Conservation (phyloP, 2,329 filamentous ascomycete species). For the Curvularia hawaiiensis region DNA sequence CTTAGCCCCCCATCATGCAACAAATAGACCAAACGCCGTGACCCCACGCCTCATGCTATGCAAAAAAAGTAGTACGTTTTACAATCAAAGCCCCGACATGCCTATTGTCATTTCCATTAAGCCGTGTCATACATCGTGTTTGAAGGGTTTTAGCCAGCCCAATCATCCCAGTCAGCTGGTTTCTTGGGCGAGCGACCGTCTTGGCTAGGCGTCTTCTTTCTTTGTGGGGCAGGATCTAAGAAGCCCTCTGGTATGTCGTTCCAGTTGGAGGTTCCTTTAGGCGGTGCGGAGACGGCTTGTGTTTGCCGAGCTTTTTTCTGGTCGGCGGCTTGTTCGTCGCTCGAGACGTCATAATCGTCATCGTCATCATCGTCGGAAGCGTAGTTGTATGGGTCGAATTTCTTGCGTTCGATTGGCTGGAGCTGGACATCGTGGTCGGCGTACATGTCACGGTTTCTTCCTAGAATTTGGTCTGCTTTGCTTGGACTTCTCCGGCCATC, state of each 20-base stretch:
- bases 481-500: constrained; percentile 46
- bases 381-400: constrained; percentile 45
- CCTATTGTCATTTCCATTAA: constrained; percentile 14
- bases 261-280: constrained; percentile 48
- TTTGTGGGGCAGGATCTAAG: constrained; percentile 34
- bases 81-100: constrained; percentile 15
- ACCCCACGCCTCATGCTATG: constrained; percentile 17
- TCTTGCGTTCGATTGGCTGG: constrained; percentile 47
- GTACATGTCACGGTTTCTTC: constrained; percentile 45
- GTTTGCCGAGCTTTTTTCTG: constrained; percentile 22
- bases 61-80: constrained; percentile 17
- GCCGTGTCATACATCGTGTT: neutral
- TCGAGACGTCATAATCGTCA: constrained; percentile 41
- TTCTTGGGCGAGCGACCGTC: constrained; percentile 34
- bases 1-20: neutral
- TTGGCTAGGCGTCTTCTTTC: constrained; percentile 34
- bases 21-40: constrained; percentile 9
- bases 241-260: constrained; percentile 57
- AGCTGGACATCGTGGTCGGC: constrained; percentile 48
- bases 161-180: constrained; percentile 41
- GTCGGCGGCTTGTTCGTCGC: constrained; percentile 39
- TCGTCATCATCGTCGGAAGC: constrained; percentile 48
- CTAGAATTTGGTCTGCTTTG: constrained; percentile 51
- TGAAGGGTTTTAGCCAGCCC: constrained; percentile 16
- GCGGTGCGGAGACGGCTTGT: constrained; percentile 17